phyloP scores from a whole-genome alignment of 2,329 filamentous ascomycete species.

The Knufia fluminis region DNA sequence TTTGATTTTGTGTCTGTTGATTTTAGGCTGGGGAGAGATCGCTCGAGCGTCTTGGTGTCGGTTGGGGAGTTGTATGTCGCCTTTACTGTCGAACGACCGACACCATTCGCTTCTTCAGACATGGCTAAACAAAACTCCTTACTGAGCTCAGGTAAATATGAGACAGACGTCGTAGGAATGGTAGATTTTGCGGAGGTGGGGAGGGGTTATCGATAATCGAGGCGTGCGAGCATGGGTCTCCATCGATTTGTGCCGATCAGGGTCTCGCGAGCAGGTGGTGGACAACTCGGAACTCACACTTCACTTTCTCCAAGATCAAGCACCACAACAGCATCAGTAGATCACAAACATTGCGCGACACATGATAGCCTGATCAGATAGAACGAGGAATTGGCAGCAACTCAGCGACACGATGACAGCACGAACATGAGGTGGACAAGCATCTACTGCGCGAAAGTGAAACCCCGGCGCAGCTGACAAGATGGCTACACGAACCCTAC shows the following conservation, averaged over 20 bases:
- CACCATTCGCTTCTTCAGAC: not conserved
- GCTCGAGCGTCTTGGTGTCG: not conserved
- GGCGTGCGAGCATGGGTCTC: not conserved
- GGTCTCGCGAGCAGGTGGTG: no score
- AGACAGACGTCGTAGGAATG: no score
- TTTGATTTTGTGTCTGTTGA: slow-evolving; percentile 30
- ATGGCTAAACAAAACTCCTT: no score
- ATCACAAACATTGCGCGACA: no score
- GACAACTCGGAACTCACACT: no score
- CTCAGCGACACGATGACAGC: not conserved
- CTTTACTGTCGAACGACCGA: not conserved
- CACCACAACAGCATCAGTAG: no score
- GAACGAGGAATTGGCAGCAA: not conserved
- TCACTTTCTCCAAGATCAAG: no score
- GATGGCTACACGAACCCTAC: slow-evolving; percentile 6
- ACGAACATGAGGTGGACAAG: not conserved
- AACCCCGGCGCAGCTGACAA: slow-evolving; percentile 13
- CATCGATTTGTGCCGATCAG: no score
- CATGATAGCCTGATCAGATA: not conserved
- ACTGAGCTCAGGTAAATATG: no score
- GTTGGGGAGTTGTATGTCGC: not conserved
- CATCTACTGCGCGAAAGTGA: not conserved
- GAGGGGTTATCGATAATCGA: no score
- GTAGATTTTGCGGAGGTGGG: no score
- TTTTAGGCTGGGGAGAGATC: not conserved